A percentile compares a stretch with the other conserved stretches of the same genome.
Evolutionary conservation across 2,329 filamentous ascomycete species (phyloP).

Genomic region (Fusarium bulbicola): DNA sequence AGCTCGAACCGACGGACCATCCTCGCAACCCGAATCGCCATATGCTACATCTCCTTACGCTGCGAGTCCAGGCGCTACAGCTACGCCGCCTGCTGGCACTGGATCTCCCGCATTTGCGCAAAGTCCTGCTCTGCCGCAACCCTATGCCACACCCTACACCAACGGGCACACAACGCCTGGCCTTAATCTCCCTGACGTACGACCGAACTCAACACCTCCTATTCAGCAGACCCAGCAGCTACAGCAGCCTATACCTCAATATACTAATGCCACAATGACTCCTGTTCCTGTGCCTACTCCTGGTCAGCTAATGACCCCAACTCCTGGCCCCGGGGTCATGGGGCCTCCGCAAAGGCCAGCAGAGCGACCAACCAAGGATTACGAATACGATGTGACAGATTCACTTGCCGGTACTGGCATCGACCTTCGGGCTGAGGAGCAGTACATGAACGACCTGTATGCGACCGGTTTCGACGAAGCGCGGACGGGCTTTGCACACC

Average conservation of each 20-base stretch:
- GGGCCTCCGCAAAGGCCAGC: conserved; percentile 68
- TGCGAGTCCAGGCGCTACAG: conserved; percentile 55
- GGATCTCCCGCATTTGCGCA: conserved; percentile 50
- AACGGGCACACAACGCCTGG: conserved; percentile 50
- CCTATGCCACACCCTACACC: conserved; percentile 51
- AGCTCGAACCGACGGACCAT: conserved; percentile 65
- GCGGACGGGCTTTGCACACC: conserved; percentile 60
- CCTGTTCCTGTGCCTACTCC: conserved; percentile 40
- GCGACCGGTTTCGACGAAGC: conserved; percentile 62
- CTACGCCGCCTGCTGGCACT: conserved; percentile 51
- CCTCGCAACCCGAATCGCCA: conserved; percentile 73
- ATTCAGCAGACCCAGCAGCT: conserved; percentile 45
- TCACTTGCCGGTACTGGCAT: conserved; percentile 86
- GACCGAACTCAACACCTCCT: conserved; percentile 46
- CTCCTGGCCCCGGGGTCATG: conserved; percentile 53
- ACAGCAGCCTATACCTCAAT: conserved; percentile 38
- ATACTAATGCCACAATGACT: conserved; percentile 38
- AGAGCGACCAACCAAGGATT: conserved; percentile 70
- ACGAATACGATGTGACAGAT: conserved; percentile 81
- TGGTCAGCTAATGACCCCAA: conserved; percentile 35
- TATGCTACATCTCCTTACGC: conserved; percentile 63
- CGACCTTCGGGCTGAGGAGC: conserved; percentile 86
- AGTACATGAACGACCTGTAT: conserved; percentile 76
- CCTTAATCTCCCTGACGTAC: conserved; percentile 48
- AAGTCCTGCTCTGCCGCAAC: conserved; percentile 45